Base-by-base conservation (phyloP, 2,329 filamentous ascomycete genomes). In the Zymoseptoria ardabiliae region DNA sequence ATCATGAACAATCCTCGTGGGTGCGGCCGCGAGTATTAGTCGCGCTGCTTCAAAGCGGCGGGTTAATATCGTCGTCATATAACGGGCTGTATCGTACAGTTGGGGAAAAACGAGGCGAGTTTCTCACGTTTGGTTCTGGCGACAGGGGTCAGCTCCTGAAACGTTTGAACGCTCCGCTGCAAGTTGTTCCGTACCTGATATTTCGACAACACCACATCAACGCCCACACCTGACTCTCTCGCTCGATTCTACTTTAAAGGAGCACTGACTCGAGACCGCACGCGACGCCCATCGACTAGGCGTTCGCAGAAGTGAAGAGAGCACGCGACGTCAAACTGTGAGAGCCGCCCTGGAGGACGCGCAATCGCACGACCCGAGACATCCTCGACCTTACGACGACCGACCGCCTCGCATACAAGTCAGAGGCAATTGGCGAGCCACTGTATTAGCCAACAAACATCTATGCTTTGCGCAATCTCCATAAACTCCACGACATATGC, bases 401-500 rank as follows among this genome's bases (percentile, higher is more conserved):
- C n/a, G 50, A 22, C 19, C 13, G 50, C 50, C 23, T 25, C n/a
- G 50, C 20, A 11, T 19, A 25, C 23, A 4, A 3, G 5, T 52
- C 13, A 17, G 6, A 13, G 2, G 50, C n/a, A 11, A 17, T 19
- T 13, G 10, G 49, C 48, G 30, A 21, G 49, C 23, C 49, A 20
- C 20, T 35, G 22, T n/a, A 45, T 45, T 2, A 45, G 13, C 35
- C 35, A 45, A 45, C 35, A 45, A n/a, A 2, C 13, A 45, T 45
- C 7, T 17, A 45, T 25, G 45, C 54, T 30, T 50, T 45, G 35
- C 35, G 35, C 35, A 45, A 17, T n/a, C n/a, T n/a, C 13, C 35
- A 45, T 45, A 45, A 28, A n/a, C 35, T 13, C 22, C 19, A 20
- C 30, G 56, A 65, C 60, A 61, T 73, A 85, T 86, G 84, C 77